These are phyloP conservation scores for Sextonia rubra DNA, from an alignment of 164 flowering plant genomes.

Conservation along the genomic window DNA sequence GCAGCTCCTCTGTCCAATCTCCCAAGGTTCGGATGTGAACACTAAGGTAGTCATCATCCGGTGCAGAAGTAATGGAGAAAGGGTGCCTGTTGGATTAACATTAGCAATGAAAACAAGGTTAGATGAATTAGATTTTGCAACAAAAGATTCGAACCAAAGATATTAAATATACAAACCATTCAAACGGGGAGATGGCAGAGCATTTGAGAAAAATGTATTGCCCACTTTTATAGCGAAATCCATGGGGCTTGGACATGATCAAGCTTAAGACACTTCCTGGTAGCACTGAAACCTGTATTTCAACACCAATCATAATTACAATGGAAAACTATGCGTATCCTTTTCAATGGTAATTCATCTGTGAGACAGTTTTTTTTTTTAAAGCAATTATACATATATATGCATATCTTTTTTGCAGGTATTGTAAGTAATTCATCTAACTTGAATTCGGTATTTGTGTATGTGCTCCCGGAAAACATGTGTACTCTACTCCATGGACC, in stretches of 20 bases:
- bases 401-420: too few relatives aligned
- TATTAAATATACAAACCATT: slow-evolving; percentile 51
- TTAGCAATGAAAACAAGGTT: background rate
- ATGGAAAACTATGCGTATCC: background rate
- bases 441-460: background rate
- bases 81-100: slow-evolving; percentile 66
- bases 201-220: slow-evolving; percentile 88
- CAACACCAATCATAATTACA: background rate
- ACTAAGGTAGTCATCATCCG: slow-evolving; percentile 81
- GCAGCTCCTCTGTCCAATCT: slow-evolving; percentile 90
- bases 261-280: slow-evolving; percentile 91
- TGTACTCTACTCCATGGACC: too few relatives aligned
- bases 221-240: slow-evolving; percentile 88
- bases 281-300: slow-evolving; percentile 59
- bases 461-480: too few relatives aligned
- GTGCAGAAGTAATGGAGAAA: slow-evolving; percentile 92
- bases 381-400: too few relatives aligned
- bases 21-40: slow-evolving; percentile 88
- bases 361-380: too few relatives aligned
- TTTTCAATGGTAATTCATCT: background rate
- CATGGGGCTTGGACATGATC: slow-evolving; percentile 74
- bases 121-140: background rate
- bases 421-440: background rate
- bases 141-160: background rate
- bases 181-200: slow-evolving; percentile 80